These are phyloP conservation scores for Thermothelomyces thermophilus DNA, from an alignment of 2,329 filamentous ascomycete genomes.

Conservation along the genomic window DNA sequence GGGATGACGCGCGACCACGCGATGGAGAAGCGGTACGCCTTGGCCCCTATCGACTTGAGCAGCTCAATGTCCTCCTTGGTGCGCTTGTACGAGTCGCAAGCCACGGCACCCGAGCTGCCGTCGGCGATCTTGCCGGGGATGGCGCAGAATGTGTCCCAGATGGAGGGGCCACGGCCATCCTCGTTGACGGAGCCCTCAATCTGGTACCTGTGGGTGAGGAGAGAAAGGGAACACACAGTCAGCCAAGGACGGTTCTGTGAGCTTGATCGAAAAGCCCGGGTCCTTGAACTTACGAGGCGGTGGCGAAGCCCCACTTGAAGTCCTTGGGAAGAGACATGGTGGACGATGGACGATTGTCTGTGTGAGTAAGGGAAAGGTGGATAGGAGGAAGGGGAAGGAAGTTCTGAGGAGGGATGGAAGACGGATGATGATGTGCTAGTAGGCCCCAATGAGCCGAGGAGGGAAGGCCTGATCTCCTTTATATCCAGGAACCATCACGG, in stretches of 20 bases:
- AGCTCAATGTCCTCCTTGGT: slow-evolving; percentile 70
- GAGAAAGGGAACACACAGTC: background rate
- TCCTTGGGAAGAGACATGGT: slow-evolving; percentile 58
- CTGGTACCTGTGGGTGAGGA: slow-evolving; percentile 59
- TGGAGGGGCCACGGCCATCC: slow-evolving; percentile 74
- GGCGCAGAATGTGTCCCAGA: slow-evolving; percentile 86
- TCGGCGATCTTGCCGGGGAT: slow-evolving; percentile 78
- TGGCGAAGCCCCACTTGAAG: slow-evolving; percentile 76
- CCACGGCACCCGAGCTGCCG: slow-evolving; percentile 64
- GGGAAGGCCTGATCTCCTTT: slow-evolving; percentile 13
- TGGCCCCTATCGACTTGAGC: slow-evolving; percentile 65
- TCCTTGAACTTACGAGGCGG: slow-evolving; percentile 62
- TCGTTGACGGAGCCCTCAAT: slow-evolving; percentile 70
- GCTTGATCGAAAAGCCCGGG: no score
- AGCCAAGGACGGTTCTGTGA: no score
- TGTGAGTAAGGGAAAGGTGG: background rate
- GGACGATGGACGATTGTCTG: background rate
- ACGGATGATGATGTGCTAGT: no score
- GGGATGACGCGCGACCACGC: slow-evolving; percentile 83
- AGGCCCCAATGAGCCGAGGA: no score
- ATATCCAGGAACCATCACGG: no score
- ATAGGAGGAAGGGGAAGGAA: no score
- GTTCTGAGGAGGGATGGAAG: no score
- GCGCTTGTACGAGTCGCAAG: slow-evolving; percentile 82
- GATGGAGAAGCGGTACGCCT: slow-evolving; percentile 76